These are phyloP conservation scores for Tricholoma furcatifolium DNA, from an alignment of 768 basidiomycete species.

Conservation along the genomic window DNA sequence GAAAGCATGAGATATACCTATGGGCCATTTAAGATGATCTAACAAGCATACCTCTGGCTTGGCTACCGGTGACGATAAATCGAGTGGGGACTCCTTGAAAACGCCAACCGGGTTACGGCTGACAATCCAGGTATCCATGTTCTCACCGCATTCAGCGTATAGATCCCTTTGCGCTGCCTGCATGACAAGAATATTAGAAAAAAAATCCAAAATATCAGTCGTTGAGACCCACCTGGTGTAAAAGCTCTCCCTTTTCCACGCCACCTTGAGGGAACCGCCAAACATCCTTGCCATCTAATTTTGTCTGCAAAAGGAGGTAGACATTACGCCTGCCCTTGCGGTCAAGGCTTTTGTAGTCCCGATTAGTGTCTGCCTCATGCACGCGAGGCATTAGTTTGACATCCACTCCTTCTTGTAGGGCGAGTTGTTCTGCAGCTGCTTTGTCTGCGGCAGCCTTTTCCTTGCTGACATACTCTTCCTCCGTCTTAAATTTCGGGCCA, in stretches of 20 bases:
- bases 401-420: constrained; percentile 56
- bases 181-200: constrained; percentile 1
- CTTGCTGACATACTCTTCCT: constrained; percentile 40
- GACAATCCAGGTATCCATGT: constrained; percentile 96
- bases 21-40: neutral
- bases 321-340: constrained; percentile 82
- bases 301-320: constrained; percentile 74
- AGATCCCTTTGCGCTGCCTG: constrained; percentile 79
- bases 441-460: constrained; percentile 51
- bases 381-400: constrained; percentile 62
- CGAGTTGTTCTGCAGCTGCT: constrained; percentile 57
- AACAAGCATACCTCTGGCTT: constrained; percentile 37
- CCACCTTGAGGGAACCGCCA: constrained; percentile 85
- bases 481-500: constrained; percentile 56
- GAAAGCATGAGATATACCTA: neutral
- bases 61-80: constrained; percentile 23
- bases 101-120: constrained; percentile 85
- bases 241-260: constrained; percentile 59
- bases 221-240: constrained; percentile 66
- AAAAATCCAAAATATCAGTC: neutral
- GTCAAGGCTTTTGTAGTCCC: constrained; percentile 75
- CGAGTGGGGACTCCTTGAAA: constrained; percentile 47
- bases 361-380: constrained; percentile 56
- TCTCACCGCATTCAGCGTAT: constrained; percentile 65
- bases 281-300: constrained; percentile 42